Percentiles rank a stretch among this genome's conserved stretches.
These are phyloP conservation scores for Spathaspora boniae DNA, from an alignment of 805 yeast genomes.

Conservation along the genomic window DNA sequence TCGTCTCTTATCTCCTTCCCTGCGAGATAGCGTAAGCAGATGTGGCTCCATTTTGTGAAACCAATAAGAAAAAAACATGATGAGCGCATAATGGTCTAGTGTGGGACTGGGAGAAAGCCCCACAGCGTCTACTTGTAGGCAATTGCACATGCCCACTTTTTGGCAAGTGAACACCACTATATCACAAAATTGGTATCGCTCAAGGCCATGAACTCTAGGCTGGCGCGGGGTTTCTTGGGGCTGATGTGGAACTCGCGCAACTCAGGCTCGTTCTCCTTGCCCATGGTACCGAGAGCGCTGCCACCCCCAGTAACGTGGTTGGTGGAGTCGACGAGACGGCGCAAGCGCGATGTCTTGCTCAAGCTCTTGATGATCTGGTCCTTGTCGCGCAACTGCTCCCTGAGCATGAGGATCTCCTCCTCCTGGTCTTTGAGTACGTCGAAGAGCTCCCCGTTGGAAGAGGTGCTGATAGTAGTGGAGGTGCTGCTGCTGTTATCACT, in stretches of 20 bases:
- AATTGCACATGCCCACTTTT: no score
- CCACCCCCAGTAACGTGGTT: conserved; percentile 2
- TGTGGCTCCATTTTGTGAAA: no score
- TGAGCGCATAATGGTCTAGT: no score
- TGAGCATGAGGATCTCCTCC: conserved; percentile 64
- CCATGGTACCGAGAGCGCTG: conserved; percentile 2
- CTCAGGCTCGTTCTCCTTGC: conserved; percentile 14
- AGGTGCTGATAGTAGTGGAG: background rate
- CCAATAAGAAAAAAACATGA: no score
- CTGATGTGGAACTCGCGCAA: conserved; percentile 21
- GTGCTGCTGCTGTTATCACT: background rate
- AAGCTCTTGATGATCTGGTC: conserved; percentile 77
- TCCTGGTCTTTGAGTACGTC: conserved; percentile 54
- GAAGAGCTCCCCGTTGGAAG: conserved; percentile 12
- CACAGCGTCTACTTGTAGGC: no score
- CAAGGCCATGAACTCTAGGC: conserved; percentile 6
- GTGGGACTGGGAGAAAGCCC: no score
- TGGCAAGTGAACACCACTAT: no score
- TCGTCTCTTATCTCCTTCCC: no score
- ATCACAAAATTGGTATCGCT: no score
- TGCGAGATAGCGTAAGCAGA: no score
- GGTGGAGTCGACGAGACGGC: conserved; percentile 40
- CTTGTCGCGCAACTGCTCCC: conserved; percentile 62
- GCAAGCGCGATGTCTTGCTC: conserved; percentile 58
- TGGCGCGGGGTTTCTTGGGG: conserved; percentile 14